Base-by-base conservation (phyloP, 495 filamentous ascomycete species). In the Penicillium flavigenum region DNA sequence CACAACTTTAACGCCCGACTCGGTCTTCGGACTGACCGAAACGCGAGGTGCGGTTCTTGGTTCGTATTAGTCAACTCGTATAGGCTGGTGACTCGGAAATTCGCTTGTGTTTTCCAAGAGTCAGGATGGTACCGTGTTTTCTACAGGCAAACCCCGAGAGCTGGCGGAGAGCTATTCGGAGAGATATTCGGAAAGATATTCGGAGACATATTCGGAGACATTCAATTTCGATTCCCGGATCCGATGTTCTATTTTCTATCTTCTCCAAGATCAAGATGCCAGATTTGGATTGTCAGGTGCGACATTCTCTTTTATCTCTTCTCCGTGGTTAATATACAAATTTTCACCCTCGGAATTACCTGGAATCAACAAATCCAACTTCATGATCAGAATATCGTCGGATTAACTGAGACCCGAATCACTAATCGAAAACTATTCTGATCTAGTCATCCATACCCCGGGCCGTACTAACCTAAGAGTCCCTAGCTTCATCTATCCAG, bases 1-100 rank as follows among this genome's bases (percentile, higher is more conserved):
- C 39, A 34, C 31, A 26, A 32, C 26, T 45, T 31, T 46, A 47
- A 54, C 17, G 49, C 49, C 32, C 49, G 14, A n/a, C 19, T 24
- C 3, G 3, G 0, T 24, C 22, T 24, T 24, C 22, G 22, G 22
- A 24, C 0, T 24, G 22, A 7, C 36, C n/a, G 16, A 39, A 17
- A 39, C 7, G 7, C 16, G 2, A 39, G 36, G 16, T 3, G 8
- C 8, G n/a, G 16, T 17, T 9, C 36, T 39, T 39, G 36, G n/a
- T 39, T n/a, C 36, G n/a, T 7, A n/a, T 8, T 39, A 17, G 8
- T 17, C 8, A 8, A 9, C 36, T 39, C 1, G 16, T 17, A 39
- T 39, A 39, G 36, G 8, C 36, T 39, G 20, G 20, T n/a, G n/a
- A n/a, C n/a, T n/a, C 20, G 1, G 16, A 17, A 1, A 17, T 17